Evolutionary conservation across 164 flowering plant genomes (phyloP).

Genomic region (Tetrastigma voinierianum): DNA sequence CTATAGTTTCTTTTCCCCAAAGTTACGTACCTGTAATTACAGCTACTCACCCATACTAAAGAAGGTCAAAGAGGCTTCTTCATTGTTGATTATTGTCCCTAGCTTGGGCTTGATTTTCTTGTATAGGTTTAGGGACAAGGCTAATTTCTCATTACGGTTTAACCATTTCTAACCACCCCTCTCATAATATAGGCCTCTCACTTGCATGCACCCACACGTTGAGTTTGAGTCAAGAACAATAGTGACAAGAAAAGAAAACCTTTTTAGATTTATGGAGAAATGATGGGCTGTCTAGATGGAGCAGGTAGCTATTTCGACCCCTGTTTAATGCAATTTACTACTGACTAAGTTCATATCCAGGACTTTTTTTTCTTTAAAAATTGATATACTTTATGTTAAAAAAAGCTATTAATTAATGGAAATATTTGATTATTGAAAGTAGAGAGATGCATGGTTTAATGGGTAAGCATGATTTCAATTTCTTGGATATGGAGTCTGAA

Average conservation of each 20-base stretch:
- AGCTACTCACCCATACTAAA: conserved; percentile 7
- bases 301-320: not conserved
- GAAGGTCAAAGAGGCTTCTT: conserved; percentile 3
- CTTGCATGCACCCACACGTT: too few relatives aligned
- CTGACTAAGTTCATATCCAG: too few relatives aligned
- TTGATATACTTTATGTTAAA: too few relatives aligned
- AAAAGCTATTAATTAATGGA: too few relatives aligned
- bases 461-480: too few relatives aligned
- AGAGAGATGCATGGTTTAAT: too few relatives aligned
- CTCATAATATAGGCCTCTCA: not conserved
- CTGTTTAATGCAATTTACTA: too few relatives aligned
- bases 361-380: too few relatives aligned
- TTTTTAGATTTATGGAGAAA: not conserved
- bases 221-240: not conserved
- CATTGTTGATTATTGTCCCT: not conserved
- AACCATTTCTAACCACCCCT: conserved; percentile 24
- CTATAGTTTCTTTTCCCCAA: conserved; percentile 1
- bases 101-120: not conserved
- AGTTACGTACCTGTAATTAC: not conserved
- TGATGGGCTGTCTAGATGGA: not conserved
- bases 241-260: not conserved
- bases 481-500: too few relatives aligned
- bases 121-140: conserved; percentile 4
- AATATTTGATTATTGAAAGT: too few relatives aligned
- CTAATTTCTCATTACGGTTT: conserved; percentile 22